Evolutionary conservation across 106 monocot species (phyloP), one percentile per base, ranked within the genome.

Genomic region (Platanthera guangdongensis): DNA sequence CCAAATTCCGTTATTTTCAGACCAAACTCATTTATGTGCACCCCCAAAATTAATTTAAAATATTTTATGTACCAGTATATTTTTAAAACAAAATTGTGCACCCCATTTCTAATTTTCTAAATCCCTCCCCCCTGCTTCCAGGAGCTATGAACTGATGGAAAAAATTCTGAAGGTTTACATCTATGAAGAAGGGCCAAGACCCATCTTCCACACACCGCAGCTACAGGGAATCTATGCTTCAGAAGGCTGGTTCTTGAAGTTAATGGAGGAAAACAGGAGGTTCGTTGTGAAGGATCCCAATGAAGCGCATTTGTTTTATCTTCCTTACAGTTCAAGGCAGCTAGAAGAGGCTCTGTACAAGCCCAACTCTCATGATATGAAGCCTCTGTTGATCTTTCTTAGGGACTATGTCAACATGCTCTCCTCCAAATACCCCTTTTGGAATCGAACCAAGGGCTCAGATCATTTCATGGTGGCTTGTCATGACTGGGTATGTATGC

Each of bases 91-190:
- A 25, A 25, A 25, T 25, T 25, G 25, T 25, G 25, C 25, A 25
- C 0, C 25, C 25, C 25, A 25, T 25, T 25, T 25, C 25, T 25
- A 25, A 25, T 25, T 25, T 25, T 25, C 25, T 25, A 25, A 25
- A 0, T 25, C 25, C 25, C 25, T 25, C 25, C 25, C 25, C 25
- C 25, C 25, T 72, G 49, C 8, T 71, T 84, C 19, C 83, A 94
- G 94, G 90, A 94, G 94, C 79, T 94, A 90, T 74, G 88, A 90
- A 78, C 21, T 90, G 28, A 94, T 94, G 94, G 94, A 94, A 71
- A 78, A 57, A 70, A 82, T 78, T 55, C 78, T 94, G 50, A 94
- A 90, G 79, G 88, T 94, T 47, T 94, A 88, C 75, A 83, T 90
- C 62, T 94, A 94, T 59, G 72, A 77, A 69, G 90, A 94, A 4